phyloP scores from a whole-genome alignment of 768 basidiomycete genomes.

The Agaricus subrufescens region DNA sequence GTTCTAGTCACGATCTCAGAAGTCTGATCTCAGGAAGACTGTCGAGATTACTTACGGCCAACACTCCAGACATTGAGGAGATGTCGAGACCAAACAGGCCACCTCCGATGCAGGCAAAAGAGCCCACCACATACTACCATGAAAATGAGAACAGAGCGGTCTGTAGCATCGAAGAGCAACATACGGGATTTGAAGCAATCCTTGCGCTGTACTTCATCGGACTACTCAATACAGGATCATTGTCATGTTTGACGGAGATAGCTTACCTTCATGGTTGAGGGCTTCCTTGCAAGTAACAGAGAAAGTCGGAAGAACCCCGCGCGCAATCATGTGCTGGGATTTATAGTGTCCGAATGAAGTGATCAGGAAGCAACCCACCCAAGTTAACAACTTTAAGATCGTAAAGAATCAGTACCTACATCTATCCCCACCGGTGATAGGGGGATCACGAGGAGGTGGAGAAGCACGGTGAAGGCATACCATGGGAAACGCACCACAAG shows the following conservation, averaged over 20 bases:
- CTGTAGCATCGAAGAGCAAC: background rate
- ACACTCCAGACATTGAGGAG: conserved; percentile 76
- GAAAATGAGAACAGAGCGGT: background rate
- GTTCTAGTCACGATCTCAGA: conserved; percentile 23
- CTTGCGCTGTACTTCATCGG: conserved; percentile 22
- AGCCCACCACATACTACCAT: conserved; percentile 65
- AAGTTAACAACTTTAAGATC: background rate
- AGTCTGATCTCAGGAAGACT: background rate
- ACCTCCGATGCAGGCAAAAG: conserved; percentile 79
- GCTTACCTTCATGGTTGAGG: conserved; percentile 11
- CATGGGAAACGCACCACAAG: background rate
- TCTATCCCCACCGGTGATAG: conserved; percentile 7
- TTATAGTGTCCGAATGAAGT: background rate
- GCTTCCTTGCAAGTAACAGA: conserved; percentile 1
- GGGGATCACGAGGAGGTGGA: conserved; percentile 5
- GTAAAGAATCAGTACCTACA: background rate
- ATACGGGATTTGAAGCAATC: conserved; percentile 27
- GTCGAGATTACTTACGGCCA: conserved; percentile 31
- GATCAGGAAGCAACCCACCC: background rate
- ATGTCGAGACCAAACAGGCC: conserved; percentile 80
- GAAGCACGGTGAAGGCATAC: too few relatives aligned
- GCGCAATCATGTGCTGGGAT: background rate
- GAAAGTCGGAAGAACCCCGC: conserved; percentile 2
- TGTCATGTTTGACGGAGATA: background rate
- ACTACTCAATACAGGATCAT: background rate